Evolutionary conservation across 176 grass and related monocot genomes (phyloP).

Genomic region (Hyparrhenia diplandra): DNA sequence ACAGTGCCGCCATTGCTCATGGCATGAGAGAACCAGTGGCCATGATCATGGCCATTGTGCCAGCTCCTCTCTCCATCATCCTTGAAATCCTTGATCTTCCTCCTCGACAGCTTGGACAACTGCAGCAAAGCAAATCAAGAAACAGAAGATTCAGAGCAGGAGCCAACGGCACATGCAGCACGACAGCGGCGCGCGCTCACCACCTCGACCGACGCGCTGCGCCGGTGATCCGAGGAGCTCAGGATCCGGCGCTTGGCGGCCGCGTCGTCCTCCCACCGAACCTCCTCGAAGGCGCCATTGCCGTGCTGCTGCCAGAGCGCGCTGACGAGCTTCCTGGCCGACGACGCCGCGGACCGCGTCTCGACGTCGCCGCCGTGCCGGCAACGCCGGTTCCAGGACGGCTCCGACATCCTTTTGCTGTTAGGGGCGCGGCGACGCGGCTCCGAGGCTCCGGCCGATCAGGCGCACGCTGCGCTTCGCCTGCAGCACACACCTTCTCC

Average conservation of each 20-base stretch:
- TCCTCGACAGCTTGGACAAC: constrained; percentile 30
- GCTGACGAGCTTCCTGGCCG: constrained; percentile 71
- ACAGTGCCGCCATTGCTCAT: constrained; percentile 12
- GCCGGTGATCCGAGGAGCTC: constrained; percentile 25
- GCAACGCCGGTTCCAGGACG: constrained; percentile 13
- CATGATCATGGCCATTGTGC: constrained; percentile 1
- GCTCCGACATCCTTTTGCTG: constrained; percentile 43
- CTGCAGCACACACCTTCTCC: background rate
- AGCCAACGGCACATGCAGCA: background rate
- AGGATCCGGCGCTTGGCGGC: background rate
- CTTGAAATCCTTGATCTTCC: constrained; percentile 21
- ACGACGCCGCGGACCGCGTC: constrained; percentile 36
- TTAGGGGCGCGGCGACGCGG: constrained; percentile 10
- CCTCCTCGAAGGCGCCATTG: background rate
- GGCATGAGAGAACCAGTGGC: constrained; percentile 22
- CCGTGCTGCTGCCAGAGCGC: constrained; percentile 60
- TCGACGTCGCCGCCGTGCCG: constrained; percentile 2
- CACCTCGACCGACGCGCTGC: constrained; percentile 37
- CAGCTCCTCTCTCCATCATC: constrained; percentile 28
- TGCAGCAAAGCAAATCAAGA: background rate
- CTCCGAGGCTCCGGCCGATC: background rate
- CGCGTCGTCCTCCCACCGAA: background rate
- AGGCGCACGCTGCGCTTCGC: constrained; percentile 33
- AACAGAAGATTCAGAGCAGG: background rate
- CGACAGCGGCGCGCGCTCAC: background rate